These are phyloP conservation scores for Myxozyma vanderwaltii DNA, from an alignment of 805 yeast genomes.

Conservation along the genomic window DNA sequence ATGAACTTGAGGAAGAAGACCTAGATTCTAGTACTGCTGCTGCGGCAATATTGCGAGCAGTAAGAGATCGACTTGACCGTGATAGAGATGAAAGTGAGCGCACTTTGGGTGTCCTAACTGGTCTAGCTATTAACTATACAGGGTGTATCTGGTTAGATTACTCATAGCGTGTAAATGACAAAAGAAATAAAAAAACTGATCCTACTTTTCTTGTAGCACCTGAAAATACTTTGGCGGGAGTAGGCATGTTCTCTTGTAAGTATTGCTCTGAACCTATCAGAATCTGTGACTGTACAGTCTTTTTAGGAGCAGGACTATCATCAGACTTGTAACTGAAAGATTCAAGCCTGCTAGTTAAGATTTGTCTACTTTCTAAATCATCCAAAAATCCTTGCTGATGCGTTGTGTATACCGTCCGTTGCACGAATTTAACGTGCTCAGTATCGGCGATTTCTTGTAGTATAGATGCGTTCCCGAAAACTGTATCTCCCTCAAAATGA, in stretches of 20 bases:
- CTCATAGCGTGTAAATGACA: background rate
- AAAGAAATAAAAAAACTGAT: background rate
- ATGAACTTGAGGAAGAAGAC: background rate
- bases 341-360: conserved; percentile 4
- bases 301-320: background rate
- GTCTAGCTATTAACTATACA: background rate
- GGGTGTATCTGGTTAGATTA: background rate
- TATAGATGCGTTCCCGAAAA: background rate
- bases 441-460: background rate
- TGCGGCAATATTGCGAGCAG: conserved; percentile 13
- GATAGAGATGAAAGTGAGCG: background rate
- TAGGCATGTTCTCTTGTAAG: conserved; percentile 4
- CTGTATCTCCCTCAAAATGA: background rate
- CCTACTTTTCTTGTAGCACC: conserved; percentile 3
- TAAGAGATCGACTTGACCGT: conserved; percentile 1
- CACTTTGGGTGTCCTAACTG: background rate
- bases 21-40: background rate
- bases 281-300: conserved; percentile 2
- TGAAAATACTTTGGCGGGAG: background rate
- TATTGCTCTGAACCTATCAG: background rate
- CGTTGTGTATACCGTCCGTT: conserved; percentile 9
- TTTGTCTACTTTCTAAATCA: conserved; percentile 14
- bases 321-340: background rate
- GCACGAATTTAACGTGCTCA: background rate
- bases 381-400: conserved; percentile 25